phyloP scores from a whole-genome alignment of 1,284 basidiomycete genomes.

The Exsudoporus floridanus region DNA sequence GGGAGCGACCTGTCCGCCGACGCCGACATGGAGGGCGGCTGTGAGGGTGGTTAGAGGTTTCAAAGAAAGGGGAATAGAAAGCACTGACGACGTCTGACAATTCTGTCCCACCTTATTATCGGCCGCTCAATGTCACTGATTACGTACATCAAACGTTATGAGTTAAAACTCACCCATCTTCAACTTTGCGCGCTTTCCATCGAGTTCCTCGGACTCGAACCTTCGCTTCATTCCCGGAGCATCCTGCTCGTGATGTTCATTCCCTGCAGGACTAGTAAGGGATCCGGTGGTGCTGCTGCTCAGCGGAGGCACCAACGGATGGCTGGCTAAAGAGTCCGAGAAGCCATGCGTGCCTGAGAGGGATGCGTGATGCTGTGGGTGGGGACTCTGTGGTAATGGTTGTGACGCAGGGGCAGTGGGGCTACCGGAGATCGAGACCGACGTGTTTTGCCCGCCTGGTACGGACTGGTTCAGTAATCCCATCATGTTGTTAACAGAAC shows the following conservation, averaged over 20 bases:
- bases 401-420: constrained; percentile 38
- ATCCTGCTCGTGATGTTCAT: constrained; percentile 42
- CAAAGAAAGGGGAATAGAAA: constrained; percentile 9
- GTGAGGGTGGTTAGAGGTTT: constrained; percentile 16
- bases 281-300: constrained; percentile 8
- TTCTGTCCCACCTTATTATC: constrained; percentile 41
- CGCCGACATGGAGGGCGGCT: constrained; percentile 24
- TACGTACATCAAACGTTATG: constrained; percentile 25
- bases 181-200: constrained; percentile 64
- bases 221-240: constrained; percentile 66
- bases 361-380: constrained; percentile 33
- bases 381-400: constrained; percentile 41
- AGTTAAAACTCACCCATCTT: constrained; percentile 55
- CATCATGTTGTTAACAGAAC: constrained; percentile 29
- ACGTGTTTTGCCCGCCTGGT: constrained; percentile 18
- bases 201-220: constrained; percentile 60
- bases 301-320: constrained; percentile 21
- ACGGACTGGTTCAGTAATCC: constrained; percentile 32
- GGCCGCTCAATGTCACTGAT: constrained; percentile 28
- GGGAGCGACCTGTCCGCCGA: constrained; percentile 22
- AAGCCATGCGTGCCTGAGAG: constrained; percentile 29
- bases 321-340: constrained; percentile 26
- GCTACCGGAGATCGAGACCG: constrained; percentile 22
- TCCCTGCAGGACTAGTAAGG: constrained; percentile 11
- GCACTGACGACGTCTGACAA: constrained; percentile 39